Evolutionary conservation across 768 basidiomycete species (phyloP), one percentile per base, ranked within the genome.

Genomic region (Thelephora ganbajun): DNA sequence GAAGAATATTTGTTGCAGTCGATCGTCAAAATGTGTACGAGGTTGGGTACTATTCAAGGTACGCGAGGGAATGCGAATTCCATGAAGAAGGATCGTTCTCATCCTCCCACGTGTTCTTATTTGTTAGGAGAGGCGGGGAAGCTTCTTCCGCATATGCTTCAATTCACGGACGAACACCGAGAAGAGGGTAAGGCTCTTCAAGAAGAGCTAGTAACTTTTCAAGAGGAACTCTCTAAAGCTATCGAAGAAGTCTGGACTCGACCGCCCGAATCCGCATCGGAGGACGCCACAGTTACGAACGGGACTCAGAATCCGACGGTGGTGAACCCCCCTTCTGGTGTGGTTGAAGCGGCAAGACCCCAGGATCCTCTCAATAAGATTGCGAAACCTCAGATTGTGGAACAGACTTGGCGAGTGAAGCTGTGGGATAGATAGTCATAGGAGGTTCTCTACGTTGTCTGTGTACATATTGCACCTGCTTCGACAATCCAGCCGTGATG

Each of bases 1-100:
- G 92, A 96, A 65, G 88, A 90, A 56, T 97, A 98, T 56, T 72
- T 98, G 5, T 72, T 99, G 35, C 80, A 73, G 48, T 92, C 89
- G 2, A 63, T 94, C 50, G 73, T 75, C 5, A 91, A 96, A 57
- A 69, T 96, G 2, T 76, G 78, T 14, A 68, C 66, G 11, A 66
- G 81, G 35, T 79, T 88, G 56, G 66, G 67, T 42, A 63, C 68
- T 5, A 72, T 75, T 16, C 82, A 78, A 66, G 73, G 89, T 89
- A 56, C 39, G 71, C 54, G 6, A 30, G 19, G 33, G 3, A 35
- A 18, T 26, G 20, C 43, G 11, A 45, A 6, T 18, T 41, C 44
- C 35, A 48, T 18, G 11, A 14, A 41, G 9, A 16, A 9, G 39
- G 12, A 30, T 30, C 26, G 26, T 30, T 30, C 26, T n/a, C 39